Conservation (phyloP, 768 basidiomycete species). For the Mrakia gelida region DNA sequence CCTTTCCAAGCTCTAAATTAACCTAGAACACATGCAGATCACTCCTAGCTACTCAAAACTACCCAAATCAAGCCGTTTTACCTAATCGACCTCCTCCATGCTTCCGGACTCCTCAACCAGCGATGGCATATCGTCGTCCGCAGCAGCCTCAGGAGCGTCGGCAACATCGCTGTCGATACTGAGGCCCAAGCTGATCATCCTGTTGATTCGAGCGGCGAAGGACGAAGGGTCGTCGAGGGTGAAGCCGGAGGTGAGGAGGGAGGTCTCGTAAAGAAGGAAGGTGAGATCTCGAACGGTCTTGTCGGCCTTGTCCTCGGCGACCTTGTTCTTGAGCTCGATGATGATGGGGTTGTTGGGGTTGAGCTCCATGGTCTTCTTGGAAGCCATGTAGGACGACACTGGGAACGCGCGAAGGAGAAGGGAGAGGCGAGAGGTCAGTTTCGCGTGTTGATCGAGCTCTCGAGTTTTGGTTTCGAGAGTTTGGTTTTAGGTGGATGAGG, state of each 20-base stretch:
- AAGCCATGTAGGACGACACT: slow-evolving; percentile 97
- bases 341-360: slow-evolving; percentile 89
- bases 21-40: neutral
- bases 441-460: neutral
- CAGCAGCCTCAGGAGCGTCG: slow-evolving; percentile 52
- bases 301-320: slow-evolving; percentile 95
- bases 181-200: slow-evolving; percentile 75
- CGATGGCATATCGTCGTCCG: slow-evolving; percentile 44
- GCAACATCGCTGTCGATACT: slow-evolving; percentile 59
- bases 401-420: no score
- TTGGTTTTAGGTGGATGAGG: neutral
- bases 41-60: neutral
- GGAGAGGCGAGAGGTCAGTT: neutral
- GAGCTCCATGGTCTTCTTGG: slow-evolving; percentile 94
- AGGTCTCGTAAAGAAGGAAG: slow-evolving; percentile 93
- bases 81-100: slow-evolving; percentile 85
- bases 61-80: neutral
- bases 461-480: no score
- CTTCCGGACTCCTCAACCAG: slow-evolving; percentile 63
- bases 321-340: slow-evolving; percentile 93
- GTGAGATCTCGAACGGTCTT: slow-evolving; percentile 97
- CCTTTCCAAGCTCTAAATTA: neutral
- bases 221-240: slow-evolving; percentile 90
- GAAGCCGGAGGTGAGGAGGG: slow-evolving; percentile 63
- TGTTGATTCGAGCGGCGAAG: slow-evolving; percentile 92